phyloP scores from a whole-genome alignment of 139 green algal genomes.

The Zygnema circumcarinatum region DNA sequence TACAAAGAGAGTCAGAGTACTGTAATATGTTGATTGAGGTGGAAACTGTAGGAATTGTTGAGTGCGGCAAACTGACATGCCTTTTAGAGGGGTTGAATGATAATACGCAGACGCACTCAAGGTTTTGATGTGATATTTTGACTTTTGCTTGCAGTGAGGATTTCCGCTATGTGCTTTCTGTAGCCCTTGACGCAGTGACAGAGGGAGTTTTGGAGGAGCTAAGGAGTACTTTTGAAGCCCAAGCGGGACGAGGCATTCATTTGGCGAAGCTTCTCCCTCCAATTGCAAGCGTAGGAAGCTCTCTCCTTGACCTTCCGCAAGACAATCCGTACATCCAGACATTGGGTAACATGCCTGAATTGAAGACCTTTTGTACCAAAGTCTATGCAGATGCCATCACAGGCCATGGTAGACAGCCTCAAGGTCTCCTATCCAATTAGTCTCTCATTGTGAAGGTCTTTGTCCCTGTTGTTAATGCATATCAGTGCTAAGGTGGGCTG shows the following conservation, averaged over 20 bases:
- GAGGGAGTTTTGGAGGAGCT: slow-evolving; percentile 23
- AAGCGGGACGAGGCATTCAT: slow-evolving; percentile 1
- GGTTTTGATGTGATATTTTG: no score
- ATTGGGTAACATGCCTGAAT: slow-evolving; percentile 15
- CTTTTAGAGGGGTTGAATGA: no score
- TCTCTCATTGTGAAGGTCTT: no score
- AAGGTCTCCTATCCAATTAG: no score
- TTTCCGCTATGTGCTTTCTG: slow-evolving; percentile 25
- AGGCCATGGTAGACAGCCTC: neutral
- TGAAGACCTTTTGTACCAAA: slow-evolving; percentile 28
- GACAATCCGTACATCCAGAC: slow-evolving; percentile 30
- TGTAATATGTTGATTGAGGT: no score
- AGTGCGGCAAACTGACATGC: no score
- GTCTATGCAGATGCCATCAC: slow-evolving; percentile 20
- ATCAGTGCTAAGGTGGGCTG: no score
- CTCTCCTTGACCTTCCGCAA: slow-evolving; percentile 13
- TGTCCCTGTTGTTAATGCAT: no score
- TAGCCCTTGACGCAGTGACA: slow-evolving; percentile 10
- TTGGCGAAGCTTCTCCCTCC: slow-evolving; percentile 49
- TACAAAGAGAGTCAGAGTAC: no score
- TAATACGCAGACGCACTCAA: no score
- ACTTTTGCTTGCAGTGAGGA: slow-evolving; percentile 40
- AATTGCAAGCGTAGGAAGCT: slow-evolving; percentile 25
- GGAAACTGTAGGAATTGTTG: no score
- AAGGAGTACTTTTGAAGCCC: neutral